Base-by-base conservation (phyloP, 768 basidiomycete species). In the Rhodotorula toruloides region DNA sequence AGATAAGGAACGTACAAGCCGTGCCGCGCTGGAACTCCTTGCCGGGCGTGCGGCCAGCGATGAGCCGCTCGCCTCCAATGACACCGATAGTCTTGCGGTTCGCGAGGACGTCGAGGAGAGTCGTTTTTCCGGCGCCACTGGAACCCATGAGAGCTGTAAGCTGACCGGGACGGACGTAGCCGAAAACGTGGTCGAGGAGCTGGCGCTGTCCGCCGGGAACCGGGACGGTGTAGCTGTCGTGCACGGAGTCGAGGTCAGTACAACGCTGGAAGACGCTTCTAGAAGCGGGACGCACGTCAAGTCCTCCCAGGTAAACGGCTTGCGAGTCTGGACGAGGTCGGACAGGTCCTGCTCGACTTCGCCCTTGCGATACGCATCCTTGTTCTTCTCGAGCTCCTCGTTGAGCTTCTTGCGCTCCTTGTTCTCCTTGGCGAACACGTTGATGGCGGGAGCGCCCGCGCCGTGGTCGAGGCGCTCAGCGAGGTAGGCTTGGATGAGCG, bases 111-210 rank as follows among this genome's bases (percentile, higher is more conserved):
- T 61, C 63, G 55, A 87, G 87, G 0, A 87, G 89, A 11, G 64
- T 62, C 4, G 54, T 79, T 79, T 72, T 75, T 78, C 86, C 87
- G 48, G 88, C 88, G 58, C 88, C 88, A 64, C 85, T 86, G 21
- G 87, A 87, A 66, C 90, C 90, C 89, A 93, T 90, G 16, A 93
- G 81, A 1, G 90, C 91, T 0, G 90, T 91, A 67, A 50, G 84
- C 76, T 86, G 90, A 9, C 91, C 90, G 0, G 90, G 91, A 56
- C 73, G 72, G 64, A 78, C 78, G 68, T 77, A 81, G 34, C 81
- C 81, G 54, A 73, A 77, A 46, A 81, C 72, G 54, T 73, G 50
- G 53, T 73, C 54, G 52, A 74, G 68, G 7, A 74, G 60, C 27
- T 71, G 67, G 36, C 68, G 68, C 32, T 61, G 68, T 22, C 67